Evolutionary conservation across 768 basidiomycete species (phyloP), one percentile per base, ranked within the genome.

Genomic region (Dioszegia crocea): DNA sequence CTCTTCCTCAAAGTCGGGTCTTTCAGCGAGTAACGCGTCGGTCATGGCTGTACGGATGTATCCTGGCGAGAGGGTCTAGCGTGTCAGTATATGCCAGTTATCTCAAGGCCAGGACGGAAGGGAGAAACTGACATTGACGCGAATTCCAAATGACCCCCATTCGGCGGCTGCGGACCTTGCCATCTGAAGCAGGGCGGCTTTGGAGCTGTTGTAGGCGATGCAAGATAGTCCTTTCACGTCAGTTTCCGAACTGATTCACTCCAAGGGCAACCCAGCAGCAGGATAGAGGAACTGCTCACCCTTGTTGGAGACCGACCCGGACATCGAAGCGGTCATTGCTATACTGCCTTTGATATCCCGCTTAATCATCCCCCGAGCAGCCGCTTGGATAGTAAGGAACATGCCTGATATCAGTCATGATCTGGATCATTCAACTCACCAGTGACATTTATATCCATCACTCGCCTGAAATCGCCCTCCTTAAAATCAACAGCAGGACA

Each of bases 171-270:
- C 66, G 24, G 63, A 71, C 45, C 66, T 64, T 26, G 71, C 75
- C 59, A 79, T 61, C 54, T 77, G 76, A 8, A 62, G 63, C 21
- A 77, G 68, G 19, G 63, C 78, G 3, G 76, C 72, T 56, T 78
- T 79, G 17, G 64, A 65, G 5, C 73, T 68, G 58, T 76, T 76
- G 63, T 78, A 78, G 0, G 73, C 67, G 24, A 61, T 52, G 53
- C 62, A 62, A 19, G 51, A 52, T 41, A 73, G 41, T 2, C 66
- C 67, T 40, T 36, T 33, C 38, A 17, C 10, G 17, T 38, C 21
- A 65, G 26, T 53, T 36, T 56, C 49, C n/a, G 41, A 27, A 14
- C n/a, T n/a, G n/a, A n/a, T n/a, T n/a, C n/a, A n/a, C 46, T 31
- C 14, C 33, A 33, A 33, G 33, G 46, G n/a, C n/a, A n/a, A n/a